Evolutionary conservation across 495 filamentous ascomycete species (phyloP), one percentile per base, ranked within the genome.

Genomic region (Glarea lozoyensis): DNA sequence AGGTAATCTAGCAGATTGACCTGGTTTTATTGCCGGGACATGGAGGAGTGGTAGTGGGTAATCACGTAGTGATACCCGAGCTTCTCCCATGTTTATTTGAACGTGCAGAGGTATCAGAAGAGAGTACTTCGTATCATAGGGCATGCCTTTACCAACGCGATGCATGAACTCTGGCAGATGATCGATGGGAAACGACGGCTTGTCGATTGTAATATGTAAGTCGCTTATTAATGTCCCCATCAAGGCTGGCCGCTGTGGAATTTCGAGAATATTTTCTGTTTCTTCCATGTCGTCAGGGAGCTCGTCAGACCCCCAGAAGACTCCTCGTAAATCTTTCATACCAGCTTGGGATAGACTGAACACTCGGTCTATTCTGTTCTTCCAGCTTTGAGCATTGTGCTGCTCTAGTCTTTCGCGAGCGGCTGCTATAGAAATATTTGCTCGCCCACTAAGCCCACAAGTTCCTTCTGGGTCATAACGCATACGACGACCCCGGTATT

Each of bases 31-130:
- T 4, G 83, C 73, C 6, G 92, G 92, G 23, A 99, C 80, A 60
- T 99, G 93, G 20, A 99, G 55, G 24, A 99, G 65, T 4, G 94
- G 92, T 19, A 97, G 66, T 11, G 92, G 92, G 57, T 99, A 99
- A 57, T 99, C 92, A 47, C 92, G 72, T 9, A 99, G 62, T 18
- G 78, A 82, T 19, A 94, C 72, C 27, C 81, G 80, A 18, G 81
- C 86, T 63, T 99, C 92, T 33, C 88, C 87, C 81, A 95, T 93
- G 50, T 82, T 82, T 41, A 99, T 68, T 48, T 90, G 81, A 22
- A 97, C 75, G 53, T 79, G 88, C 75, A 94, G 84, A 6, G 92
- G 92, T 13, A 99, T 67, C 6, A 99, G 73, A 19, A 98, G 68
- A 0, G 84, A 75, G 60, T 95, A 99, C 45, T 89, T 64, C 75